Conservation (phyloP, 176 grass and related monocot genomes). For the Musa beccarii region DNA sequence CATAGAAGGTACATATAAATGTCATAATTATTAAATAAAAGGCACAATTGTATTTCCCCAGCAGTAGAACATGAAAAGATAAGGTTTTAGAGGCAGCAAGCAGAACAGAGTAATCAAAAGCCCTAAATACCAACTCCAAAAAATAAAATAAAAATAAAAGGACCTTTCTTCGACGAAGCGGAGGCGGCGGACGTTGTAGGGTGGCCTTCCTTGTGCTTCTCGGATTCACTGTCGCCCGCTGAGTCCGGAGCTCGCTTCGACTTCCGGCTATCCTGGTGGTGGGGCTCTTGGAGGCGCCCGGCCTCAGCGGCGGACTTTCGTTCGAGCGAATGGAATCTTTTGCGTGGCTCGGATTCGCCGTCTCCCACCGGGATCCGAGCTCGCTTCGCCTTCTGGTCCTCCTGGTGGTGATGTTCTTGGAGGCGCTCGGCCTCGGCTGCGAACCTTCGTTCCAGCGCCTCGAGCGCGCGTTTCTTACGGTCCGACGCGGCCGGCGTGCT, state of each 20-base stretch:
- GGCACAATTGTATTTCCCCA: no score
- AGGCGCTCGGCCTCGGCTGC: constrained; percentile 42
- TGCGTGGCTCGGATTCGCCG: constrained; percentile 15
- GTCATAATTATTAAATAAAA: no score
- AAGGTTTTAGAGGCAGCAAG: not conserved
- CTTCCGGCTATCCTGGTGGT: constrained; percentile 11
- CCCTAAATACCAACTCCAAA: not conserved
- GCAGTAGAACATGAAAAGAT: not conserved
- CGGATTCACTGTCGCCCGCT: constrained; percentile 13
- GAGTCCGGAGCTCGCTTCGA: constrained; percentile 9
- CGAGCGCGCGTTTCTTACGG: constrained; percentile 45
- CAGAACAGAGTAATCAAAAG: not conserved
- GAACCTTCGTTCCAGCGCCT: constrained; percentile 36
- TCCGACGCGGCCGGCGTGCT: constrained; percentile 32
- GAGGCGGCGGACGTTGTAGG: constrained; percentile 5
- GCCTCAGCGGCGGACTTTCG: constrained; percentile 27
- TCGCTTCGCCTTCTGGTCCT: constrained; percentile 18
- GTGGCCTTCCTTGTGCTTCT: constrained; percentile 9
- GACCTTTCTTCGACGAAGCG: not conserved
- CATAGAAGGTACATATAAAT: not conserved
- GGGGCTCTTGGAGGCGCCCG: constrained; percentile 33
- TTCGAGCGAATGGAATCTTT: constrained; percentile 18
- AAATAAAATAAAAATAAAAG: not conserved
- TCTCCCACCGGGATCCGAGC: not conserved
- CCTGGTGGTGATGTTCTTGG: constrained; percentile 25